These are phyloP conservation scores for Cicer arietinum DNA, from an alignment of 306 rosid genomes.

Conservation along the genomic window DNA sequence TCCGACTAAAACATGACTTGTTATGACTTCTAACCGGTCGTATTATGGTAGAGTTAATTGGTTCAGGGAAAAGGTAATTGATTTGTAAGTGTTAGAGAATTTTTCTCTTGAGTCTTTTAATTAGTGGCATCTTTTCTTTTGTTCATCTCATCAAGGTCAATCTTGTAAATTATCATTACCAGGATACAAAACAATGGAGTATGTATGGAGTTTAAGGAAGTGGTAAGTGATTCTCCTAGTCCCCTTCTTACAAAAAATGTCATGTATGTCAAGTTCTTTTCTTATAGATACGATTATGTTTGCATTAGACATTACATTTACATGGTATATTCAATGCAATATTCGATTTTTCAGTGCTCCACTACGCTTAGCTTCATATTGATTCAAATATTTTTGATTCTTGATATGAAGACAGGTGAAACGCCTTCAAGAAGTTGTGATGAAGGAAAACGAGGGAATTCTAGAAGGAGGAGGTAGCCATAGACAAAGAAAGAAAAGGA, in stretches of 20 bases:
- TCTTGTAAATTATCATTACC: slow-evolving; percentile 49
- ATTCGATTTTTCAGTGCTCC: background rate
- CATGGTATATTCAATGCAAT: slow-evolving; percentile 22
- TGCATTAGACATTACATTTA: slow-evolving; percentile 4
- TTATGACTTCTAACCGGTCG: background rate
- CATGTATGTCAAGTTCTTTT: background rate
- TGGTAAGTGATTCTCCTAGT: slow-evolving; percentile 43
- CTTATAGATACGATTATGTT: background rate
- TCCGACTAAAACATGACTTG: background rate
- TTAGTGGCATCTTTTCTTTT: slow-evolving; percentile 43
- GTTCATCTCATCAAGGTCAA: slow-evolving; percentile 47
- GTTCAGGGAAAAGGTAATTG: slow-evolving; percentile 12
- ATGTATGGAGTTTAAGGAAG: slow-evolving; percentile 39
- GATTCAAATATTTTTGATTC: slow-evolving; percentile 8
- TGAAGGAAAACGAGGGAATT: slow-evolving; percentile 53
- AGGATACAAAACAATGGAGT: slow-evolving; percentile 45
- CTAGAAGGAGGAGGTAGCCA: slow-evolving; percentile 54
- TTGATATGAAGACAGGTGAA: slow-evolving; percentile 62
- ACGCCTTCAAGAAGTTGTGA: slow-evolving; percentile 46
- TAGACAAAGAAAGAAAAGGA: slow-evolving; percentile 47
- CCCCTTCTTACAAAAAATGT: background rate
- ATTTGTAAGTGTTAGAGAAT: slow-evolving; percentile 6
- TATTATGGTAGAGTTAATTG: background rate
- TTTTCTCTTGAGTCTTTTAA: slow-evolving; percentile 40
- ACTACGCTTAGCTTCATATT: slow-evolving; percentile 3